Evolutionary conservation across 1,284 basidiomycete genomes (phyloP), one percentile per base, ranked within the genome.

Genomic region (Irpex rosettiformis): DNA sequence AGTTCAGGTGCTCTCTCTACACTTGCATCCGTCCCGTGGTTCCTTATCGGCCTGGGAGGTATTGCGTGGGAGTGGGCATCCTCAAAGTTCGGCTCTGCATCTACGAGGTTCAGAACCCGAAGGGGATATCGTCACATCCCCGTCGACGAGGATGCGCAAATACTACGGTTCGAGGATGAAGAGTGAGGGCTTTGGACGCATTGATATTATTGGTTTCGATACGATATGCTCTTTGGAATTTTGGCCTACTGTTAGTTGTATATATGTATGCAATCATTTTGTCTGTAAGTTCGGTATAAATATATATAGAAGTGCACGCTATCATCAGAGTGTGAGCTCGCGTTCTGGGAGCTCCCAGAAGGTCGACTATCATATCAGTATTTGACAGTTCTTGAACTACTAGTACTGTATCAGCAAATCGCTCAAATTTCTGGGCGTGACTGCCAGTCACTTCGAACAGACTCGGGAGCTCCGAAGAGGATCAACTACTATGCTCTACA

Each of bases 131-230:
- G 93, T 65, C 81, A 88, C 64, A 72, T 96, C 33, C 86, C 92
- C 1, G 83, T 94, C 57, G 93, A 96, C 69, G 93, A 94, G 70
- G 93, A 96, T 74, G 93, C 92, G 57, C 90, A 91, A 75, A 82
- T 92, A 58, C 72, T 93, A 58, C 77, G 85, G 53, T 93, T 93
- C 67, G 89, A 91, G 66, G 90, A 93, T 66, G 91, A 93, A 68
- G 88, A 90, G 43, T 84, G 63, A 60, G 55, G 27, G 16, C 13
- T 25, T 11, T 10, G n/a, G 24, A 10, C 16, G 24, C 27, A 24
- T 10, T 51, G 18, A 51, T 51, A 18, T 25, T 29, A 25, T 51
- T 51, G 24, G 11, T 51, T 2, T 51, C 7, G 27, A 16, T 25
- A 47, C 45, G 45, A 40, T 47, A 47, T 47, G 22, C 22, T 47